Conservation (phyloP, 1,139 yeast species). For the Meyerozyma athensensis region DNA sequence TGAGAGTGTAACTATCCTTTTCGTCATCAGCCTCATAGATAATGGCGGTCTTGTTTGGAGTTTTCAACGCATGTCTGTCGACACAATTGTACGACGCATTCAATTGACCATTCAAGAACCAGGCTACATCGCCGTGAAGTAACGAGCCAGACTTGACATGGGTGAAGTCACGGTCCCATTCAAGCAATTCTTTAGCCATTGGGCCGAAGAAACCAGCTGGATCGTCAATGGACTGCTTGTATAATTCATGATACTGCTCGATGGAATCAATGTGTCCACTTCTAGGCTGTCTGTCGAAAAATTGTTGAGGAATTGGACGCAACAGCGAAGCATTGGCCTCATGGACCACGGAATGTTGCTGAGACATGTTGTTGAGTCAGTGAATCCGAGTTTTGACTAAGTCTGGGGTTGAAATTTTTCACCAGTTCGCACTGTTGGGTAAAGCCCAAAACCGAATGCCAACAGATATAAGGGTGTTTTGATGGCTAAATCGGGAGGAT, state of each 20-base stretch:
- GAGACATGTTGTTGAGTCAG: neutral
- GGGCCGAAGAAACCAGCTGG: slow-evolving; percentile 86
- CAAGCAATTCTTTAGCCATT: slow-evolving; percentile 69
- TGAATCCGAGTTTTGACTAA: neutral
- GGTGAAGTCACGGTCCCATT: slow-evolving; percentile 82
- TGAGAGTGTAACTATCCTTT: slow-evolving; percentile 63
- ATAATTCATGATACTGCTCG: slow-evolving; percentile 71
- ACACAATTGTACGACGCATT: slow-evolving; percentile 95
- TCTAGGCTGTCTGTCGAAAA: slow-evolving; percentile 68
- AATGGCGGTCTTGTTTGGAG: slow-evolving; percentile 84
- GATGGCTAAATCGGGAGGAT: too few relatives aligned
- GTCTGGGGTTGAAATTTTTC: slow-evolving; percentile 4
- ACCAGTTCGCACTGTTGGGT: slow-evolving; percentile 4
- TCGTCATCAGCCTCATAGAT: slow-evolving; percentile 96
- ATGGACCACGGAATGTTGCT: slow-evolving; percentile 54
- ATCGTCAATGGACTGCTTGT: slow-evolving; percentile 70
- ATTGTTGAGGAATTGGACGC: slow-evolving; percentile 69
- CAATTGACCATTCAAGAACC: slow-evolving; percentile 92
- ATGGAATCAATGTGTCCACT: slow-evolving; percentile 44
- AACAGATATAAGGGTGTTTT: slow-evolving; percentile 1
- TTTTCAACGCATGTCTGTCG: slow-evolving; percentile 87
- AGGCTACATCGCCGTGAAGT: slow-evolving; percentile 75
- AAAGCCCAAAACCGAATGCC: slow-evolving; percentile 2
- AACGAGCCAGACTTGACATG: slow-evolving; percentile 72
- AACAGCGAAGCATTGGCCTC: slow-evolving; percentile 70